Evolutionary conservation across 495 filamentous ascomycete species (phyloP).

Genomic region (Amphirosellinia nigrospora): DNA sequence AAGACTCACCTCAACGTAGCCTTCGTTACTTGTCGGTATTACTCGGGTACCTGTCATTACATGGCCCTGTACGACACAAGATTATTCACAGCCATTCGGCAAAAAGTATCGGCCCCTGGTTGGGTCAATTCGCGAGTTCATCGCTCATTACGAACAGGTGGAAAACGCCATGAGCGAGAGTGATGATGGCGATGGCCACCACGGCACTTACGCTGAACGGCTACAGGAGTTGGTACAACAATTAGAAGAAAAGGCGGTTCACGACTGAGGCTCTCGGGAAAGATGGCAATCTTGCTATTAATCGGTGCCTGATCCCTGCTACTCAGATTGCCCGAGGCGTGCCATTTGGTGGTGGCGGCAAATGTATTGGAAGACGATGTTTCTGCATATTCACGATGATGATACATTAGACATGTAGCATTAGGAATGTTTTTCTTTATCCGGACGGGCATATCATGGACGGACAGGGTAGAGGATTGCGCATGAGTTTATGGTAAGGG

Average conservation of each 20-base stretch:
- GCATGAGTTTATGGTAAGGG: slow-evolving; percentile 3
- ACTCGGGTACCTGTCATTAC: slow-evolving; percentile 77
- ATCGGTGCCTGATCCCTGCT: not conserved
- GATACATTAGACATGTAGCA: slow-evolving; percentile 21
- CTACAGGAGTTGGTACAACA: slow-evolving; percentile 62
- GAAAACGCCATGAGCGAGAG: slow-evolving; percentile 62
- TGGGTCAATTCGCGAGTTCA: slow-evolving; percentile 86
- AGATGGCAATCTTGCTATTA: not conserved
- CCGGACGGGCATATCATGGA: not conserved
- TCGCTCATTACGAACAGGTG: slow-evolving; percentile 75
- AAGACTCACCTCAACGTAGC: slow-evolving; percentile 87
- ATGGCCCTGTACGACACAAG: slow-evolving; percentile 54
- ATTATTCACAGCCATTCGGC: slow-evolving; percentile 62
- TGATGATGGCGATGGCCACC: slow-evolving; percentile 52
- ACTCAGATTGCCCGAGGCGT: not conserved
- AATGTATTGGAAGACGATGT: slow-evolving; percentile 11
- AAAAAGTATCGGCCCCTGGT: slow-evolving; percentile 67
- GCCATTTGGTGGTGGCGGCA: not conserved
- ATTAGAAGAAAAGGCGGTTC: slow-evolving; percentile 41
- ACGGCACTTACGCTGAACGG: slow-evolving; percentile 62
- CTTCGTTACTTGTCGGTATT: slow-evolving; percentile 86
- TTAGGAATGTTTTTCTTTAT: slow-evolving; percentile 12
- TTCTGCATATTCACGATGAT: slow-evolving; percentile 26
- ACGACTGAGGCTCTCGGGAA: slow-evolving; percentile 26
- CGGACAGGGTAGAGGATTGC: not conserved